phyloP scores from a whole-genome alignment of 1,284 basidiomycete species.

The Fomitiporia mediterranea region DNA sequence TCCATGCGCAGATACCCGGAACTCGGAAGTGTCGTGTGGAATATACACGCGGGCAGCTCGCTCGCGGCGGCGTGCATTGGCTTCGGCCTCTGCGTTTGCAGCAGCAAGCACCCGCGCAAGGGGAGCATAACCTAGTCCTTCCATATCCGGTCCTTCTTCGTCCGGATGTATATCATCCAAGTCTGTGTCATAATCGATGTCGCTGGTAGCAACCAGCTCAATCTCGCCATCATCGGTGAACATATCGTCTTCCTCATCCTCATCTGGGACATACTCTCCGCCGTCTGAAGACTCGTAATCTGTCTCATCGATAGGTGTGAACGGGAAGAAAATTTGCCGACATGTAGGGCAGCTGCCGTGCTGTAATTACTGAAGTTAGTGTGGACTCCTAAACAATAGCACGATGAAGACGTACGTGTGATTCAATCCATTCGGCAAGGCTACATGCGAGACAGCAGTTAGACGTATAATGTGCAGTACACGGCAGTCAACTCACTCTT shows the following conservation, averaged over 20 bases:
- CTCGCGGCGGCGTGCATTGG: background rate
- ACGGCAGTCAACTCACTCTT: conserved; percentile 44
- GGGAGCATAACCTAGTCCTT: background rate
- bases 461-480: background rate
- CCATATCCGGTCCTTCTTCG: conserved; percentile 2
- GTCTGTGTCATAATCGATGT: conserved; percentile 37
- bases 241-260: conserved; percentile 44
- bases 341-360: conserved; percentile 71
- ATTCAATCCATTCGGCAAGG: conserved; percentile 59
- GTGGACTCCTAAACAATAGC: conserved; percentile 7
- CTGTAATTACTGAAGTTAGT: conserved; percentile 30
- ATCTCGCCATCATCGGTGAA: conserved; percentile 23
- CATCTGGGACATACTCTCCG: conserved; percentile 57
- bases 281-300: conserved; percentile 64
- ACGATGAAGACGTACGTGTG: conserved; percentile 36
- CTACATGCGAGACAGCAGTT: conserved; percentile 30
- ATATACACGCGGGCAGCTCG: background rate
- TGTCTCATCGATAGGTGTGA: conserved; percentile 45
- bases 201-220: conserved; percentile 37
- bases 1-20: conserved; percentile 23
- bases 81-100: background rate
- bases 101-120: background rate
- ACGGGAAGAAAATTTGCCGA: conserved; percentile 51
- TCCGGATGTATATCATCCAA: conserved; percentile 28
- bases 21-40: background rate